Evolutionary conservation across 176 grass and related monocot genomes (phyloP).

Genomic region (Lolium perenne): DNA sequence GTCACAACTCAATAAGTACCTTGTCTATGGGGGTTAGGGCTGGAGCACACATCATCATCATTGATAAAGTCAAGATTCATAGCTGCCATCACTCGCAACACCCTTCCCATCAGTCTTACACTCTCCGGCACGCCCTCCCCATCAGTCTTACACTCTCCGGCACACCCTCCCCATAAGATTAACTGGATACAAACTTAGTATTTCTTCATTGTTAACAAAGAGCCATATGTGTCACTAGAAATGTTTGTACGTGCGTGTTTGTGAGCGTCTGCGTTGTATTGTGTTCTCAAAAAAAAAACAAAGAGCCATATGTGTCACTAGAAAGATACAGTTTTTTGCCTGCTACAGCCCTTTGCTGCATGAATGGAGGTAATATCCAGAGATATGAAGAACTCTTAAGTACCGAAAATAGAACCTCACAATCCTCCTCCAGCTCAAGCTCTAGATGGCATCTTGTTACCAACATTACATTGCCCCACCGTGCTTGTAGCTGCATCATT

Average conservation of each 20-base stretch:
- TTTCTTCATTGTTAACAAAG: too few relatives aligned
- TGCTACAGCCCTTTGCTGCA: background rate
- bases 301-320: too few relatives aligned
- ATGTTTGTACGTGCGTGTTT: too few relatives aligned
- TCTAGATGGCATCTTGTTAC: constrained; percentile 69
- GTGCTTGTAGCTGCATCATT: background rate
- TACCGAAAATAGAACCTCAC: constrained; percentile 81
- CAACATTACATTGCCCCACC: constrained; percentile 78
- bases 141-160: constrained; percentile 55
- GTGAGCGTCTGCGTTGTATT: too few relatives aligned
- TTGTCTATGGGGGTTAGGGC: constrained; percentile 31
- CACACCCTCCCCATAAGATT: constrained; percentile 85
- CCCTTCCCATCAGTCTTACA: constrained; percentile 64
- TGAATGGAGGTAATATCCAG: constrained; percentile 56
- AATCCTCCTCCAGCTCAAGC: constrained; percentile 83
- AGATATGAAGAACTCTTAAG: constrained; percentile 74
- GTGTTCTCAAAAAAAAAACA: too few relatives aligned
- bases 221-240: too few relatives aligned
- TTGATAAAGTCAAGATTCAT: constrained; percentile 92
- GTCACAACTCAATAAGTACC: constrained; percentile 38
- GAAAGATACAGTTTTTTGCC: too few relatives aligned
- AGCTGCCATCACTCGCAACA: constrained; percentile 60
- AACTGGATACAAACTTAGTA: constrained; percentile 35
- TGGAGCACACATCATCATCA: constrained; percentile 56
- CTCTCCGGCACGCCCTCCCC: constrained; percentile 54